Base-by-base conservation (phyloP, 139 green algal species). In the Chlorella sp. region DNA sequence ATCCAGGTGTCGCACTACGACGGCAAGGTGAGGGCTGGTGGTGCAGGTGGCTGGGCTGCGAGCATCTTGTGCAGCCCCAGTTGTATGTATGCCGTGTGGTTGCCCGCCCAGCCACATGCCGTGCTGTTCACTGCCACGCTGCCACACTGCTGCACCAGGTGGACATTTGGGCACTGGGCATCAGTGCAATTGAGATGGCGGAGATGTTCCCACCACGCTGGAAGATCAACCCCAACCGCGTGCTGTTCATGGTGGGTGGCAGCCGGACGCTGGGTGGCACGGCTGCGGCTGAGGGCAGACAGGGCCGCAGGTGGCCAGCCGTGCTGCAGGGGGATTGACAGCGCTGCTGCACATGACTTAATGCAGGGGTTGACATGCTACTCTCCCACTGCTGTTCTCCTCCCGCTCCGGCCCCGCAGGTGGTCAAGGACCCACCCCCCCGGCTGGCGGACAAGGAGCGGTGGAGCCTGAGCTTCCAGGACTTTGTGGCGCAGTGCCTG, bases 131-230 rank as follows among this genome's bases (percentile, higher is more conserved):
- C 39, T n/a, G 2, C n/a, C 32, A 47, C 30, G 26, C 26, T 30
- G 17, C 47, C 69, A n/a, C 34, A 2, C 70, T 23, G 30, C 32
- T 47, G 36, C 74, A 57, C 2, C 87, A 97, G 93, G 95, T 98
- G 41, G 96, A 98, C 84, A 91, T 98, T 36, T 98, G 96, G 96
- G 95, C 94, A 17, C 88, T 99, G 85, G 96, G 96, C 80, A 97
- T 98, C 86, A 94, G 74, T 36, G 93, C 93, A 3, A 98, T 99
- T 6, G 96, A 99, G 91, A 98, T 98, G 95, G 95, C 94, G 7
- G 96, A 99, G 91, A 72, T 89, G 51, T 89, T 87, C 38, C 96
- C 96, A 13, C 96, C 96, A 0, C 88, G 92, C 41, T 98, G 94
- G 94, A 86, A 90, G n/a, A 93, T 98, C 47, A 95, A 98, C 89